phyloP scores from a whole-genome alignment of 805 yeast species.

The Barnettozyma sp. region DNA sequence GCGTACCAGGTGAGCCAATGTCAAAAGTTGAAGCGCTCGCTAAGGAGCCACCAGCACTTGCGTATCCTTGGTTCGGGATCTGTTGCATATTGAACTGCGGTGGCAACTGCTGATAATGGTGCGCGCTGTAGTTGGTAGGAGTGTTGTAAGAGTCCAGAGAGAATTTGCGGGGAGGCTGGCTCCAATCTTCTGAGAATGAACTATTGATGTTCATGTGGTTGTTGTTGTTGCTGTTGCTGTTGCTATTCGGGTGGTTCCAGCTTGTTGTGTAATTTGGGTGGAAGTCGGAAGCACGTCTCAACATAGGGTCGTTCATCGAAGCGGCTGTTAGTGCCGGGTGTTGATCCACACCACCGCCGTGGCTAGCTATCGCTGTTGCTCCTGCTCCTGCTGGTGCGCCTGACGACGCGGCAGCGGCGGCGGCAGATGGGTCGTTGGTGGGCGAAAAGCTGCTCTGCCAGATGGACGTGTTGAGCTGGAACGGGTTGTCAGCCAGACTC shows the following conservation, averaged over 20 bases:
- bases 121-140: constrained; percentile 8
- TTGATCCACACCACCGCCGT: not conserved
- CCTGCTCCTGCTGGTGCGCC: too few relatives aligned
- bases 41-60: constrained; percentile 2
- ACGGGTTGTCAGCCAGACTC: constrained; percentile 10
- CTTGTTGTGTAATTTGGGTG: constrained; percentile 9
- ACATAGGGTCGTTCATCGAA: not conserved
- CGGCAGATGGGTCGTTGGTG: not conserved
- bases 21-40: not conserved
- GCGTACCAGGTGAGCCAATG: too few relatives aligned
- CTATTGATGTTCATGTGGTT: constrained; percentile 2
- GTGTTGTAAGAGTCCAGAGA: constrained; percentile 14
- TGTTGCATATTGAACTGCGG: constrained; percentile 3
- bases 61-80: constrained; percentile 3
- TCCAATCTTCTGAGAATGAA: constrained; percentile 6
- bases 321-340: not conserved
- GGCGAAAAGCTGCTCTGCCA: constrained; percentile 11
- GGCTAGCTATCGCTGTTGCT: too few relatives aligned
- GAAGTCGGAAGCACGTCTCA: constrained; percentile 9
- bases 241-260: constrained; percentile 4
- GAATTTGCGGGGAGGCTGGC: constrained; percentile 14
- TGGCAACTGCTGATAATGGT: constrained; percentile 6
- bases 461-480: constrained; percentile 14
- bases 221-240: constrained; percentile 3
- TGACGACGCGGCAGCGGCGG: too few relatives aligned